Conservation (phyloP, 257 asterid species). For the Solanum paucissectum region DNA sequence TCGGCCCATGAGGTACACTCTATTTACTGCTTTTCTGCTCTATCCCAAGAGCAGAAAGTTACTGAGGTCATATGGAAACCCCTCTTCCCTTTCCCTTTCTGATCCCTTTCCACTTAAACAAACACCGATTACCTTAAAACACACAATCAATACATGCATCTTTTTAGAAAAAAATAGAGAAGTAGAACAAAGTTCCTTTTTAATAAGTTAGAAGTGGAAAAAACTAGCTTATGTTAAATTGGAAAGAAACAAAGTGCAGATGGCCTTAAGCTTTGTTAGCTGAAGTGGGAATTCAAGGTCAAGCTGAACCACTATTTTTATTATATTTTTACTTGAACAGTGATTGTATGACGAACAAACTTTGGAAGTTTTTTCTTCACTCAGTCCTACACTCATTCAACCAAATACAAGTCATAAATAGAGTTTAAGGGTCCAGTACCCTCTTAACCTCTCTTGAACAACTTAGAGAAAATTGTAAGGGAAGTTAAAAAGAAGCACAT, state of each 20-base stretch:
- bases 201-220: background rate
- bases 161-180: background rate
- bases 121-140: background rate
- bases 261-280: background rate
- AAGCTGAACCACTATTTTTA: background rate
- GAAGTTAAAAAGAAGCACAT: background rate
- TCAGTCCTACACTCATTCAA: background rate
- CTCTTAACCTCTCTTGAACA: background rate
- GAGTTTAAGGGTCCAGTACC: background rate
- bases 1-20: background rate
- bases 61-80: background rate
- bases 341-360: background rate
- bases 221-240: background rate
- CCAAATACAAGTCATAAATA: background rate
- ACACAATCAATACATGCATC: background rate
- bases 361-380: background rate
- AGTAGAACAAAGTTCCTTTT: background rate
- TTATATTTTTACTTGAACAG: background rate
- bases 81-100: background rate
- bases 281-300: background rate
- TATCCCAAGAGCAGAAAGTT: background rate
- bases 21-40: background rate
- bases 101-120: background rate
- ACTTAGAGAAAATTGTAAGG: background rate
- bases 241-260: background rate